phyloP scores from a whole-genome alignment of 495 filamentous ascomycete species.

The Cetradonia linearis region DNA sequence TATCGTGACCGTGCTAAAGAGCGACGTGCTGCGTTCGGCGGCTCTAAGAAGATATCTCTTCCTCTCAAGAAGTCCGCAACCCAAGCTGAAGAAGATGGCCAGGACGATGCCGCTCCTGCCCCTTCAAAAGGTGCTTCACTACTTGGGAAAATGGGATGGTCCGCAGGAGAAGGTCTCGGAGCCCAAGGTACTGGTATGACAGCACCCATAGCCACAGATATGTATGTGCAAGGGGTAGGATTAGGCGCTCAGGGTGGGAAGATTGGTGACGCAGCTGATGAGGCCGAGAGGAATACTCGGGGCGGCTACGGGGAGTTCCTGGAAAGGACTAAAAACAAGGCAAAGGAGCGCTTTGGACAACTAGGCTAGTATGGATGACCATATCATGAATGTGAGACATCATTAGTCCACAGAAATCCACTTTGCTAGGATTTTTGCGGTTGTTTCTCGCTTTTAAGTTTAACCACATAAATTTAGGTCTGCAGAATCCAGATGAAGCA shows the following conservation, averaged over 20 bases:
- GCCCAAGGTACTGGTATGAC: constrained; percentile 68
- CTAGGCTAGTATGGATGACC: constrained; percentile 31
- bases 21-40: constrained; percentile 65
- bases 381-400: no score
- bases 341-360: constrained; percentile 66
- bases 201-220: constrained; percentile 63
- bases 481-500: not conserved
- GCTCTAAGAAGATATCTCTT: constrained; percentile 43
- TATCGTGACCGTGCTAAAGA: constrained; percentile 83
- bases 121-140: constrained; percentile 75
- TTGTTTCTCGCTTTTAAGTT: not conserved
- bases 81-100: constrained; percentile 29
- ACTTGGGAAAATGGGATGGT: constrained; percentile 88
- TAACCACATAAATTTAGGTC: not conserved
- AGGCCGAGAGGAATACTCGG: constrained; percentile 63
- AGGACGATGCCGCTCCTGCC: constrained; percentile 32
- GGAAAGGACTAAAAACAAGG: constrained; percentile 66
- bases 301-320: constrained; percentile 64
- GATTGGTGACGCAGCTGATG: constrained; percentile 72
- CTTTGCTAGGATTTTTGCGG: not conserved
- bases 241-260: constrained; percentile 75
- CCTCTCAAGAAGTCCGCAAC: constrained; percentile 32
- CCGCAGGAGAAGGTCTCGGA: constrained; percentile 67
- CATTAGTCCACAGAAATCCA: not conserved
- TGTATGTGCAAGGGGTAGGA: constrained; percentile 76